Percentiles rank a stretch among this genome's conserved stretches.
Conservation (phyloP, 2,329 filamentous ascomycete species). For the Drechslerella stenobrocha region DNA sequence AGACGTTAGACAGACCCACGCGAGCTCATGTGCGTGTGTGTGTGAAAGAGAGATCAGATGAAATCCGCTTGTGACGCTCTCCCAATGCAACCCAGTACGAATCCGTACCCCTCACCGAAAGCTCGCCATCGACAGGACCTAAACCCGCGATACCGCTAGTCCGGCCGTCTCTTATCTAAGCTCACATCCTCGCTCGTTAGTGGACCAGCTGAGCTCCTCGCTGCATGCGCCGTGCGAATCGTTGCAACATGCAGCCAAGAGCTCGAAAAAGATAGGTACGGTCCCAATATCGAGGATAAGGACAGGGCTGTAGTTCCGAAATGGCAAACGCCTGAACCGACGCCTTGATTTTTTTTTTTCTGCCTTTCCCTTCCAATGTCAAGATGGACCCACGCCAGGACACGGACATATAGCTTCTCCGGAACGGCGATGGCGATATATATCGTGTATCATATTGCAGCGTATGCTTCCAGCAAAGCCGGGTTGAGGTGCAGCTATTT, state of each 20-base stretch:
- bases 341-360: too few relatives aligned
- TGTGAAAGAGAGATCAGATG: slow-evolving; percentile 49
- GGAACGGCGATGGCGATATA: too few relatives aligned
- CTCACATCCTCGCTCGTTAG: background rate
- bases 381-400: too few relatives aligned
- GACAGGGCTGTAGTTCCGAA: too few relatives aligned
- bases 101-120: background rate
- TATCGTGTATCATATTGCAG: too few relatives aligned
- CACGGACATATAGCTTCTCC: too few relatives aligned
- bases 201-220: slow-evolving; percentile 4
- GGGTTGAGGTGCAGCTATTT: too few relatives aligned
- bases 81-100: background rate
- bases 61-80: slow-evolving; percentile 44
- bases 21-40: slow-evolving; percentile 18
- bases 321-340: too few relatives aligned
- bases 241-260: too few relatives aligned
- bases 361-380: too few relatives aligned
- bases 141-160: background rate
- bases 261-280: background rate
- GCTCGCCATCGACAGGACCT: too few relatives aligned
- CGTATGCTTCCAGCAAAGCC: too few relatives aligned
- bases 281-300: background rate
- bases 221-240: background rate
- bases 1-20: slow-evolving; percentile 14
- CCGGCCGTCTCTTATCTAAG: background rate